Evolutionary conservation across 768 basidiomycete species (phyloP).

Genomic region (Scleroderma bovista): DNA sequence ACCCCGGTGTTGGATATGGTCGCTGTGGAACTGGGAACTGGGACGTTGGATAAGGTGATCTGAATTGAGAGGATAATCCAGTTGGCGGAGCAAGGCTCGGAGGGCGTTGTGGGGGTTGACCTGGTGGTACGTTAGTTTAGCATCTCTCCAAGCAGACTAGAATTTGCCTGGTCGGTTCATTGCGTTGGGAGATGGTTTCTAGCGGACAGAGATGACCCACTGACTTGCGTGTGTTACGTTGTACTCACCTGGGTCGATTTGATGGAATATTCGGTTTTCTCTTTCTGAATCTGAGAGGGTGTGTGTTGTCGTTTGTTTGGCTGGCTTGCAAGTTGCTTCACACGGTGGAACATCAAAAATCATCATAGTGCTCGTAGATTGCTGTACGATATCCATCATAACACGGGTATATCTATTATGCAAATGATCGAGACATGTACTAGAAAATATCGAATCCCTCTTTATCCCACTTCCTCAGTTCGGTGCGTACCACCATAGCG

Average conservation of each 20-base stretch:
- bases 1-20: slow-evolving; percentile 34
- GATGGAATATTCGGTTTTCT: slow-evolving; percentile 7
- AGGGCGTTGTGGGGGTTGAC: slow-evolving; percentile 78
- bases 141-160: slow-evolving; percentile 6
- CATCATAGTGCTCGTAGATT: too few relatives aligned
- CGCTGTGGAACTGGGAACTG: slow-evolving; percentile 28
- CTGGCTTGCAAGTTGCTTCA: neutral
- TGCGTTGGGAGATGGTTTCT: neutral
- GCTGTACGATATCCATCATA: too few relatives aligned
- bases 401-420: too few relatives aligned
- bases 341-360: neutral
- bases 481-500: slow-evolving; percentile 45
- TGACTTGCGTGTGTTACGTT: neutral
- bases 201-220: neutral
- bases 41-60: slow-evolving; percentile 42
- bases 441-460: neutral
- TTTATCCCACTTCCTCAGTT: neutral
- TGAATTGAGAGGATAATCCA: slow-evolving; percentile 57
- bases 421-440: neutral
- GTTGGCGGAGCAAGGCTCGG: slow-evolving; percentile 68
- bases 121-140: slow-evolving; percentile 34
- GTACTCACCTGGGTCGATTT: slow-evolving; percentile 6
- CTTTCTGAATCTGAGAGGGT: slow-evolving; percentile 1
- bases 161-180: slow-evolving; percentile 60
- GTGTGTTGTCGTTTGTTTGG: slow-evolving; percentile 1